These are phyloP conservation scores for Aspergillus avenaceus DNA, from an alignment of 495 filamentous ascomycete genomes.

Conservation along the genomic window DNA sequence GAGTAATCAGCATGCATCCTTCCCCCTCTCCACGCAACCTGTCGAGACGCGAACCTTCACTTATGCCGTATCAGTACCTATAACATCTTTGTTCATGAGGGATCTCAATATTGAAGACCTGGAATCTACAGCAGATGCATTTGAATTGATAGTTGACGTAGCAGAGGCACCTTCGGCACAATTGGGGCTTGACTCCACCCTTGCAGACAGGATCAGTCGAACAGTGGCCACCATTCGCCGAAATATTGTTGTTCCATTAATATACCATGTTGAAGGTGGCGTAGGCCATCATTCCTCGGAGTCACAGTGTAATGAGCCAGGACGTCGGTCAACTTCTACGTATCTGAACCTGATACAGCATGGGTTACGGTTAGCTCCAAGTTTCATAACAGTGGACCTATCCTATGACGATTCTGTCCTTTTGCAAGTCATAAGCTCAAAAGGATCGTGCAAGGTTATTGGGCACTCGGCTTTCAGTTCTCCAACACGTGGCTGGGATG, in stretches of 20 bases:
- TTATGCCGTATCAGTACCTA: constrained; percentile 55
- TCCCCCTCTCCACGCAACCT: constrained; percentile 62
- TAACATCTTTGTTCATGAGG: constrained; percentile 55
- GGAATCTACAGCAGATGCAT: constrained; percentile 61
- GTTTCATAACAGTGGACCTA: constrained; percentile 66
- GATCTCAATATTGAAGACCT: constrained; percentile 58
- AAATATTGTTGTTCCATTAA: constrained; percentile 55
- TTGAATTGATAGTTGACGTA: constrained; percentile 63
- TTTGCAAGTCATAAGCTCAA: constrained; percentile 48
- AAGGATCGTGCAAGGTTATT: constrained; percentile 63
- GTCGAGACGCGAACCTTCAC: constrained; percentile 60
- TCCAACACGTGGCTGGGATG: constrained; percentile 43
- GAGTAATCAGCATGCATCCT: constrained; percentile 59
- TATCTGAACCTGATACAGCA: constrained; percentile 62
- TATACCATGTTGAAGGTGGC: constrained; percentile 43
- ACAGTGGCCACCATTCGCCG: constrained; percentile 58
- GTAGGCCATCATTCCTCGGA: constrained; percentile 14
- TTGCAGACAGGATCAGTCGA: constrained; percentile 46
- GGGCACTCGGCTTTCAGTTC: constrained; percentile 56
- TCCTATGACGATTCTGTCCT: constrained; percentile 51
- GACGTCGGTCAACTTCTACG: constrained; percentile 31
- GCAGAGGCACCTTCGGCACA: constrained; percentile 19
- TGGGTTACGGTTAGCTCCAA: constrained; percentile 64
- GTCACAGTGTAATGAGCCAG: constrained; percentile 19
- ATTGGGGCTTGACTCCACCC: constrained; percentile 30